Conservation (phyloP, 192 early-diverging fungal species). For the Chytriomyces hyalinus region DNA sequence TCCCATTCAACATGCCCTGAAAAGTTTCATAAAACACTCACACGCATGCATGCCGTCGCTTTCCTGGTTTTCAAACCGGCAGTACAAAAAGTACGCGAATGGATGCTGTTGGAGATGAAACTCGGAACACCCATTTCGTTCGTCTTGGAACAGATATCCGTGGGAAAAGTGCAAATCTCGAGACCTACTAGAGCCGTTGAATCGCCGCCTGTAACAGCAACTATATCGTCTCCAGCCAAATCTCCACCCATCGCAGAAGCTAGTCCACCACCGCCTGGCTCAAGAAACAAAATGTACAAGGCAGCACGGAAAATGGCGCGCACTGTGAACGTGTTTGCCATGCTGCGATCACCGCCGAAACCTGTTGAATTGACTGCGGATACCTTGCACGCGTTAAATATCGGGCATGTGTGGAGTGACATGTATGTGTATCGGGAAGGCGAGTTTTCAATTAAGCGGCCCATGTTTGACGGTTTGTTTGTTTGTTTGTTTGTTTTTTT, state of each 20-base stretch:
- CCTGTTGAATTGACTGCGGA: background rate
- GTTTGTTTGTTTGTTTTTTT: background rate
- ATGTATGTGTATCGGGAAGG: slow-evolving; percentile 12
- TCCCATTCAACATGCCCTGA: background rate
- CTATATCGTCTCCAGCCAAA: background rate
- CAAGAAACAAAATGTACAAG: background rate
- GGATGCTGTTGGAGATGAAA: slow-evolving; percentile 1
- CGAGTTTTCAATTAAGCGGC: background rate
- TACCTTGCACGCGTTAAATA: background rate
- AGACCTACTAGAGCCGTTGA: background rate
- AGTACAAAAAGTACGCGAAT: background rate
- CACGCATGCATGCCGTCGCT: background rate
- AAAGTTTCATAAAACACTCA: background rate
- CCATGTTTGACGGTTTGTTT: slow-evolving; percentile 9
- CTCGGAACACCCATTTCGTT: background rate
- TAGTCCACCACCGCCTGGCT: background rate
- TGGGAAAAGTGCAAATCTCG: background rate
- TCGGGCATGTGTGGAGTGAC: slow-evolving; percentile 18
- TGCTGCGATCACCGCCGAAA: background rate
- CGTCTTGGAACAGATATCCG: background rate
- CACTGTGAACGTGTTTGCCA: background rate
- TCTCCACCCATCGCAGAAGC: background rate
- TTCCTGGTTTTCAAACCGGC: slow-evolving; percentile 2
- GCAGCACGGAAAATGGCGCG: background rate
- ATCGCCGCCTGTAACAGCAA: background rate